Percentiles rank a stretch among this genome's conserved stretches.
These are phyloP conservation scores for Syncephalastrum monosporum DNA, from an alignment of 371 early-diverging fungal species.

Conservation along the genomic window DNA sequence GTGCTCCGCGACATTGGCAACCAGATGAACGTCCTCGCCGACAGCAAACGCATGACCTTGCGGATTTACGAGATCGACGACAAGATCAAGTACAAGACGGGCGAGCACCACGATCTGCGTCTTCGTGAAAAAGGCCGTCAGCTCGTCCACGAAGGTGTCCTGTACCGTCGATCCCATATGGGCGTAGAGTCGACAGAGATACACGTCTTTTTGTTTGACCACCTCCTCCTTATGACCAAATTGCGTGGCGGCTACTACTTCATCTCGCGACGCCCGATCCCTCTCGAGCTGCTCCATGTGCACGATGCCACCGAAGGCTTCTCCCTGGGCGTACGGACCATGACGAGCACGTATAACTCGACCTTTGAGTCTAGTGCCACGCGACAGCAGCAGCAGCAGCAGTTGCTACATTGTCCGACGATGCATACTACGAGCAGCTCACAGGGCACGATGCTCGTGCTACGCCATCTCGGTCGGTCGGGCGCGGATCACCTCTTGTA, in stretches of 20 bases:
- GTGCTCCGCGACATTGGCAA: conserved; percentile 69
- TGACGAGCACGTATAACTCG: conserved; percentile 7
- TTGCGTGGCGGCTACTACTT: conserved; percentile 49
- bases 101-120: conserved; percentile 54
- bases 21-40: conserved; percentile 35
- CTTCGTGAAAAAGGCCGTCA: conserved; percentile 69
- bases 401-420: conserved; percentile 4
- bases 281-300: conserved; percentile 56
- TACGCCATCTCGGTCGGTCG: conserved; percentile 72
- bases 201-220: conserved; percentile 85
- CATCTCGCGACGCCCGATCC: conserved; percentile 62
- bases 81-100: conserved; percentile 46
- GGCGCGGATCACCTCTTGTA: conserved; percentile 70
- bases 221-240: conserved; percentile 75
- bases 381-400: conserved; percentile 6
- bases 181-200: conserved; percentile 70
- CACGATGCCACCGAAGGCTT: conserved; percentile 52
- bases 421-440: conserved; percentile 31
- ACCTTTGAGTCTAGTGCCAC: conserved; percentile 1
- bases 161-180: conserved; percentile 67
- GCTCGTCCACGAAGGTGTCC: conserved; percentile 74
- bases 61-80: conserved; percentile 33
- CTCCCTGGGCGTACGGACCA: conserved; percentile 8
- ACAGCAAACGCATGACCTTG: conserved; percentile 25
- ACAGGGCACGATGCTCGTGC: conserved; percentile 18